A percentile compares a stretch with the other conserved stretches of the same genome.
Conservation (phyloP, 495 filamentous ascomycete genomes). For the Penicillium ochrochloron region DNA sequence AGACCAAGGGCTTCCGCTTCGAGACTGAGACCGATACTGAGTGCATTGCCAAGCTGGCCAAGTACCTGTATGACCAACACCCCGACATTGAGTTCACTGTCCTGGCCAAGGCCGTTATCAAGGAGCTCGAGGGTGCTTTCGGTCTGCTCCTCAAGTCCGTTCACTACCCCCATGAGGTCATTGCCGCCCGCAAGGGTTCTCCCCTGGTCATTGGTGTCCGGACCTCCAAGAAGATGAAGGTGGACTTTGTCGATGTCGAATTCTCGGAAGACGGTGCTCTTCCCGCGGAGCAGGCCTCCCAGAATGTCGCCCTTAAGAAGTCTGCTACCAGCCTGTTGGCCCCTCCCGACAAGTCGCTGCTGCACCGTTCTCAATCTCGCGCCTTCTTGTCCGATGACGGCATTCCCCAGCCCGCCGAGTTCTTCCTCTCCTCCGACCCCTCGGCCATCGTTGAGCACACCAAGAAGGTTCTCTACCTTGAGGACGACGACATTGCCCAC, state of each 20-base stretch:
- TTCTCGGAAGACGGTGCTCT: constrained; percentile 86
- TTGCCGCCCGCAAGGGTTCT: constrained; percentile 97
- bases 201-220: constrained; percentile 94
- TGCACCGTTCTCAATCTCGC: constrained; percentile 96
- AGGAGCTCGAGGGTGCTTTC: constrained; percentile 96
- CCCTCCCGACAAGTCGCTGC: constrained; percentile 91
- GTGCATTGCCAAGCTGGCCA: constrained; percentile 97
- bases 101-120: constrained; percentile 95
- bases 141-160: constrained; percentile 96
- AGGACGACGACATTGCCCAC: constrained; percentile 99
- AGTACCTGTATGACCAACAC: constrained; percentile 97
- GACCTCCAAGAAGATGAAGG: constrained; percentile 99
- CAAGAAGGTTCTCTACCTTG: constrained; percentile 99
- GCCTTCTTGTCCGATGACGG: constrained; percentile 99
- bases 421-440: constrained; percentile 97
- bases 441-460: constrained; percentile 99
- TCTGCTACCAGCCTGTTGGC: constrained; percentile 80
- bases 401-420: constrained; percentile 95
- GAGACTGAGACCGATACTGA: constrained; percentile 99
- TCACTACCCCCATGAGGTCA: constrained; percentile 96
- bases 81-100: constrained; percentile 94
- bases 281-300: constrained; percentile 91
- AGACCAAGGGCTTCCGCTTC: constrained; percentile 94
- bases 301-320: constrained; percentile 96
- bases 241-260: constrained; percentile 99